These are phyloP conservation scores for Melaleuca alternifolia DNA, from an alignment of 345 rosid species.

Conservation along the genomic window DNA sequence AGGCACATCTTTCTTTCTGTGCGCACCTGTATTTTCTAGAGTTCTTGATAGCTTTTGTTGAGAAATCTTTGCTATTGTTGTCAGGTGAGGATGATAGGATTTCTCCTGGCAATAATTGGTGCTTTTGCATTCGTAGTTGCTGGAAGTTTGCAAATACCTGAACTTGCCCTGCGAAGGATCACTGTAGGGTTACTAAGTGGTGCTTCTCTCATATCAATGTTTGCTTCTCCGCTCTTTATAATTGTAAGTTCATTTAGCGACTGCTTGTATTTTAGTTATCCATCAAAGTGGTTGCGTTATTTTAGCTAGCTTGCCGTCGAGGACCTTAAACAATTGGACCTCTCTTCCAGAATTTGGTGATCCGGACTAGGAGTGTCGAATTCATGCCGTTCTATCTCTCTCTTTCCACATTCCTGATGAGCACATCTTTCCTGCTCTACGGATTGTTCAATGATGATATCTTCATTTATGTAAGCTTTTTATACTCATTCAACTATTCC, in stretches of 20 bases:
- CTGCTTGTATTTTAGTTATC: neutral
- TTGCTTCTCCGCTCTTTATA: constrained; percentile 77
- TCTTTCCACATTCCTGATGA: constrained; percentile 77
- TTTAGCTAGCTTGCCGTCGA: neutral
- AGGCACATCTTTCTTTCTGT: neutral
- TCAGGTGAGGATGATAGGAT: constrained; percentile 50
- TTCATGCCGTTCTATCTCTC: constrained; percentile 87
- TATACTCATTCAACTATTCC: neutral
- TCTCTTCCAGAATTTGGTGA: constrained; percentile 55
- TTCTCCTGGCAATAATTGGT: constrained; percentile 37
- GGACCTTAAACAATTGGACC: neutral
- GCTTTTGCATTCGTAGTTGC: constrained; percentile 27
- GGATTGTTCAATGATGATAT: constrained; percentile 62
- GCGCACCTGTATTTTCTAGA: neutral
- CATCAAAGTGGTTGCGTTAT: neutral
- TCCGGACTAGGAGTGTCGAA: constrained; percentile 69
- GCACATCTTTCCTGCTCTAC: constrained; percentile 53
- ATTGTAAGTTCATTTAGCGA: constrained; percentile 39
- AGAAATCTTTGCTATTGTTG: neutral
- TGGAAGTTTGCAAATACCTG: constrained; percentile 54
- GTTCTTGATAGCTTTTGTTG: neutral
- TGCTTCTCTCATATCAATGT: constrained; percentile 73
- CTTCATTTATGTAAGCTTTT: constrained; percentile 53
- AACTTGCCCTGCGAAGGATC: constrained; percentile 23
- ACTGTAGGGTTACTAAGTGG: constrained; percentile 59